These are phyloP conservation scores for Aspergillus kassunensis DNA, from an alignment of 495 filamentous ascomycete genomes.

Conservation along the genomic window DNA sequence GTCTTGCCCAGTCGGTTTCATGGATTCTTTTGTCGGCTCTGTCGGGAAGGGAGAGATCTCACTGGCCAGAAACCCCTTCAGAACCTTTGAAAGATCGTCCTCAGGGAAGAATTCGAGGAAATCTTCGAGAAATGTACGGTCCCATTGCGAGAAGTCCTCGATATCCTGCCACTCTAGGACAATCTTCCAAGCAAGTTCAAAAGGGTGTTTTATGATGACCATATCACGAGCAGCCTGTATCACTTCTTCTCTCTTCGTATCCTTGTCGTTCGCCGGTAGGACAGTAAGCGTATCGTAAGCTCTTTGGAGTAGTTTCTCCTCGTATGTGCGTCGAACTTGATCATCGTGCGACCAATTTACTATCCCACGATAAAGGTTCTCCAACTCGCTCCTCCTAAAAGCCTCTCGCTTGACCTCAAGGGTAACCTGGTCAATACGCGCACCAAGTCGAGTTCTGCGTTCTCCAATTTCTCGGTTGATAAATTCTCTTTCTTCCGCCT, in stretches of 20 bases:
- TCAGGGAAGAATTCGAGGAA: slow-evolving; percentile 83
- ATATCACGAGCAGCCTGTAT: slow-evolving; percentile 75
- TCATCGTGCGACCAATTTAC: slow-evolving; percentile 91
- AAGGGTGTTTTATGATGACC: slow-evolving; percentile 94
- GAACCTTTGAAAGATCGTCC: slow-evolving; percentile 70
- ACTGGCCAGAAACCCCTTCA: slow-evolving; percentile 76
- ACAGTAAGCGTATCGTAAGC: slow-evolving; percentile 72
- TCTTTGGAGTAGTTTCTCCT: slow-evolving; percentile 84
- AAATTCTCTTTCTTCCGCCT: slow-evolving; percentile 80
- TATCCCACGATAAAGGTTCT: slow-evolving; percentile 70
- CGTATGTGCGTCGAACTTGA: slow-evolving; percentile 73
- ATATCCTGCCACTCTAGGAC: slow-evolving; percentile 84
- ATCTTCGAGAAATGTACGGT: slow-evolving; percentile 68
- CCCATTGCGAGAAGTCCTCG: slow-evolving; percentile 65
- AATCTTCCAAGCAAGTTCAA: slow-evolving; percentile 84
- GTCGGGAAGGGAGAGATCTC: slow-evolving; percentile 79
- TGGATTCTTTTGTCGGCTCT: slow-evolving; percentile 28
- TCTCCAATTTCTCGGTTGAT: slow-evolving; percentile 91
- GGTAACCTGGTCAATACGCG: slow-evolving; percentile 75
- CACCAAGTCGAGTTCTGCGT: slow-evolving; percentile 82
- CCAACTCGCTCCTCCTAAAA: slow-evolving; percentile 63
- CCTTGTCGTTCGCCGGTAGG: slow-evolving; percentile 60
- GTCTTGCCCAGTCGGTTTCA: slow-evolving; percentile 24
- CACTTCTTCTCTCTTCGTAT: slow-evolving; percentile 63
- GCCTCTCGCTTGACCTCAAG: slow-evolving; percentile 85